Evolutionary conservation across 2,329 filamentous ascomycete species (phyloP), one percentile per base, ranked within the genome.

Genomic region (Trichoderma lentiforme): DNA sequence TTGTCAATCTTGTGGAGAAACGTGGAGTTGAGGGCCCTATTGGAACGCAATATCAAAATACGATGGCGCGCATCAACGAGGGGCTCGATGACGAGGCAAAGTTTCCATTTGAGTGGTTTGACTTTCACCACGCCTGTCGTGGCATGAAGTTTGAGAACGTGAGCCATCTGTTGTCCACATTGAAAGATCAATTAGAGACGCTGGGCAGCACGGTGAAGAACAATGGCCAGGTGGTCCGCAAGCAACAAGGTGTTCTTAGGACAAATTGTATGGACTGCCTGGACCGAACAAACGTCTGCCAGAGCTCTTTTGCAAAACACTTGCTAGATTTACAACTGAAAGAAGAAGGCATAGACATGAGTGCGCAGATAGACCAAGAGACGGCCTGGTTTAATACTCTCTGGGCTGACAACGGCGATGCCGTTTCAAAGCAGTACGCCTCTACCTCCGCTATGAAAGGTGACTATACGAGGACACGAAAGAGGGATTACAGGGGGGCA

Each of bases 201-300:
- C 89, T 92, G 60, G 91, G 93, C 1, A 94, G 93, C 83, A 94
- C 92, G 0, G 87, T 93, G 3, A 83, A 86, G 68, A 76, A 81
- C 14, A 81, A 84, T 21, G 86, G 85, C 2, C 78, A 81, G 34
- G 72, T 87, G 15, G 76, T 81, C 18, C 76, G 79, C 5, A 83
- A 79, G 61, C 95, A 98, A 79, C 86, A 84, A 30, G 95, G 95
- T 1, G 89, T 97, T 7, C 80, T 98, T n/a, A 88, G 96, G 71
- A 98, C 94, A 2, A 99, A 99, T 78, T 99, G 96, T 81, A 98
- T 99, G 96, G 96, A 99, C 79, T 99, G 96, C 76, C 84, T 99
- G 11, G 96, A 99, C 80, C 90, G 96, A 26, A 99, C 96, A 2
- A 98, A 98, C 76, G 95, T 99, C 26, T 94, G 95, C 53, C 95